Evolutionary conservation across 257 asterid species (phyloP).

Genomic region (Paraleonurus japonicus): DNA sequence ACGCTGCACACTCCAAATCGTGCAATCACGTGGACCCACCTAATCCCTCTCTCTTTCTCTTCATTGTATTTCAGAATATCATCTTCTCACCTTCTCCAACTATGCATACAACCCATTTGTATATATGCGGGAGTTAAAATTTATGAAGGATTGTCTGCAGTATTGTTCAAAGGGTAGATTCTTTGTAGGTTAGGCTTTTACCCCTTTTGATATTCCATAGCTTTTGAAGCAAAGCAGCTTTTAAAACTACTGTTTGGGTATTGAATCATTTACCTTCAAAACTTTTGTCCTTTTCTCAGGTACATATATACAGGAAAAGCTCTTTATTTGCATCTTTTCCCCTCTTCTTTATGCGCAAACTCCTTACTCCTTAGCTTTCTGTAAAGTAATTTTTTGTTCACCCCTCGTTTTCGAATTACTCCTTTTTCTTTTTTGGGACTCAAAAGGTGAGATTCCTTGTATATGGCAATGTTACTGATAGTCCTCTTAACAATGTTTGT

Average conservation of each 20-base stretch:
- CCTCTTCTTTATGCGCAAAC: constrained; percentile 32
- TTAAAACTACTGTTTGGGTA: constrained; percentile 20
- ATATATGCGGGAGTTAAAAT: not conserved
- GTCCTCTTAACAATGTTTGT: constrained; percentile 26
- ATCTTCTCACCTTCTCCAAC: constrained; percentile 28
- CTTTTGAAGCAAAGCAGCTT: constrained; percentile 29
- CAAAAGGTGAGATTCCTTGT: constrained; percentile 14
- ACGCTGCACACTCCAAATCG: constrained; percentile 37
- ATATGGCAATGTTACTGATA: constrained; percentile 21
- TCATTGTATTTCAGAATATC: too few species aligned
- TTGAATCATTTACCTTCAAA: constrained; percentile 30
- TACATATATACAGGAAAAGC: constrained; percentile 36
- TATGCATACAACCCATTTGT: constrained; percentile 18
- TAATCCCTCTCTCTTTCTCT: constrained; percentile 13
- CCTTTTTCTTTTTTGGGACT: constrained; percentile 19
- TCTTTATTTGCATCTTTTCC: constrained; percentile 21
- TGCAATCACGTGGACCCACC: constrained; percentile 52
- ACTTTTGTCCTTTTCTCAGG: constrained; percentile 49
- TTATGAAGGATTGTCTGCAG: not conserved
- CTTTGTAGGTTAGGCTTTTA: constrained; percentile 22
- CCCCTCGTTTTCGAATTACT: constrained; percentile 25
- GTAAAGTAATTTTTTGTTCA: constrained; percentile 30
- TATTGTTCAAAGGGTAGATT: constrained; percentile 32
- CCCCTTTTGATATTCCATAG: constrained; percentile 34
- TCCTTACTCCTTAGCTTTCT: constrained; percentile 33